phyloP scores from a whole-genome alignment of 495 filamentous ascomycete species.

The Peziza echinospora region DNA sequence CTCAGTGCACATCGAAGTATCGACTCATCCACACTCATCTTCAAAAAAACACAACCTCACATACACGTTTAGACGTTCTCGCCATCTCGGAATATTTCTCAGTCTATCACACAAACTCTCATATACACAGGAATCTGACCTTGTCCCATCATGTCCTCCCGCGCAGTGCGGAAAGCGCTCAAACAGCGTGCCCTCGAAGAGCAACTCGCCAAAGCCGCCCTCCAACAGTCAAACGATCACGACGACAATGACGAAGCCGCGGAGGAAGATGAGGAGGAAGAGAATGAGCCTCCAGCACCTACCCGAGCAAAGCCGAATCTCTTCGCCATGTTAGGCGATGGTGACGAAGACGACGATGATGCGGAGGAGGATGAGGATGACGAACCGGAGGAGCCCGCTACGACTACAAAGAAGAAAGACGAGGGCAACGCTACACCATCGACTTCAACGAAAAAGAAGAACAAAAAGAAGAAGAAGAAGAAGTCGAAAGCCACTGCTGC shows the following conservation, averaged over 20 bases:
- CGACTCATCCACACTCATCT: too few relatives aligned
- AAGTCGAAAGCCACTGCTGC: constrained; percentile 28
- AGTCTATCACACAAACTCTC: too few relatives aligned
- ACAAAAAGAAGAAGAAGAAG: constrained; percentile 42
- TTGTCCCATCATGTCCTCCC: constrained; percentile 17
- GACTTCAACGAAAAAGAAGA: constrained; percentile 27
- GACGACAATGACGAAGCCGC: neutral
- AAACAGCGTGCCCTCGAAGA: constrained; percentile 13
- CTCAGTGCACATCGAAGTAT: too few relatives aligned
- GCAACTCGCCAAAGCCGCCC: constrained; percentile 4
- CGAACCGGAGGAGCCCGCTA: constrained; percentile 20
- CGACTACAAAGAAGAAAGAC: constrained; percentile 25
- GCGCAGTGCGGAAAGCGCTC: constrained; percentile 16
- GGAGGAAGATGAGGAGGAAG: constrained; percentile 17
- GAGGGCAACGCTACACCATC: constrained; percentile 26
- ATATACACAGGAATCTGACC: too few relatives aligned
- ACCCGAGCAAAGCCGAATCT: constrained; percentile 15
- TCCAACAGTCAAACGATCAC: neutral
- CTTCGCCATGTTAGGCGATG: constrained; percentile 22
- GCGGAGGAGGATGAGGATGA: constrained; percentile 24
- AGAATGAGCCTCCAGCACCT: constrained; percentile 10
- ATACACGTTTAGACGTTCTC: too few relatives aligned
- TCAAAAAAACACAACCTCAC: too few relatives aligned
- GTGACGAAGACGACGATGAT: constrained; percentile 27
- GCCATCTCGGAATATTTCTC: too few relatives aligned